A percentile compares a stretch with the other conserved stretches of the same genome.
These are phyloP conservation scores for Penicillium subrubescens DNA, from an alignment of 495 filamentous ascomycete genomes.

Conservation along the genomic window DNA sequence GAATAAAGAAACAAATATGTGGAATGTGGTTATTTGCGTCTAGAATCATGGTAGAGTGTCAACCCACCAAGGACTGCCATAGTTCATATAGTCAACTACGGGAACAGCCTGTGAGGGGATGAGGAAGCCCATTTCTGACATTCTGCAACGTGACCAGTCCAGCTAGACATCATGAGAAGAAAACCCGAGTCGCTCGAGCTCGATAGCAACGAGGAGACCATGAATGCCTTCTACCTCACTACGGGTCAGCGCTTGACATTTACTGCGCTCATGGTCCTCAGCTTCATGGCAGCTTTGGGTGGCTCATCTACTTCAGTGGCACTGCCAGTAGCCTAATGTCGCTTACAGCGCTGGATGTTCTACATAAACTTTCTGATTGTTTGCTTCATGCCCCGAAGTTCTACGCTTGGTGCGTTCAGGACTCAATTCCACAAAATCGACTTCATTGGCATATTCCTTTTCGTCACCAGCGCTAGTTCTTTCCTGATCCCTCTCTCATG, in stretches of 20 bases:
- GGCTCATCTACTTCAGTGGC: not conserved
- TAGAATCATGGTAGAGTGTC: not conserved
- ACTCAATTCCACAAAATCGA: not conserved
- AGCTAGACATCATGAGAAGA: not conserved
- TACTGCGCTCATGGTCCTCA: not conserved
- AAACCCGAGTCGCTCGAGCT: not conserved
- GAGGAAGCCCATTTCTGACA: too few relatives aligned
- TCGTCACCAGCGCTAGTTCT: not conserved
- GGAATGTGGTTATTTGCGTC: not conserved
- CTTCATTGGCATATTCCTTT: not conserved
- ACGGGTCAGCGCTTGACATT: not conserved
- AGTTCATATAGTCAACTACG: not conserved
- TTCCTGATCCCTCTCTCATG: slow-evolving; percentile 42
- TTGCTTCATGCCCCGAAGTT: not conserved
- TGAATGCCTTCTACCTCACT: not conserved
- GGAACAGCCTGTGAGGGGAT: too few relatives aligned
- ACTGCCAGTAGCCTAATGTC: not conserved
- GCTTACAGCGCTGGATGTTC: not conserved
- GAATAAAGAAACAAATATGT: not conserved
- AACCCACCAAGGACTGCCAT: not conserved
- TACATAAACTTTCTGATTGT: not conserved
- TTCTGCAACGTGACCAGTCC: too few relatives aligned
- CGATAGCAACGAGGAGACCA: not conserved
- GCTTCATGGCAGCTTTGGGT: not conserved
- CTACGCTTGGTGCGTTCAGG: not conserved